Conservation (phyloP, 2,329 filamentous ascomycete species). For the Botrytis paeoniae region DNA sequence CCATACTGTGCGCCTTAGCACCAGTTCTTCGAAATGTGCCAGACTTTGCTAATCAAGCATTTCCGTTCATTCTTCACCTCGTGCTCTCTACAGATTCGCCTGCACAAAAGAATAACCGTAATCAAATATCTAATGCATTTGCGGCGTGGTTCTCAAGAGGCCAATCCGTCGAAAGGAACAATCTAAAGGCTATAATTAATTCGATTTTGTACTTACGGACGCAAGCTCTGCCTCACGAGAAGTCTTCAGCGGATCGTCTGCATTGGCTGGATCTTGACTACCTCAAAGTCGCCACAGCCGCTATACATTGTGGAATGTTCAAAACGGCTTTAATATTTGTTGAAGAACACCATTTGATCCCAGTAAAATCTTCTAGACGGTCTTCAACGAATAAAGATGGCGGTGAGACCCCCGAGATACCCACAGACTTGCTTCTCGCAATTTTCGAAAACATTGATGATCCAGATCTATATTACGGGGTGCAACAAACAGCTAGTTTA, state of each 20-base stretch:
- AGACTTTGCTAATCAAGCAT: constrained; percentile 67
- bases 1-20: constrained; percentile 66
- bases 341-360: constrained; percentile 65
- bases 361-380: constrained; percentile 58
- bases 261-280: constrained; percentile 87
- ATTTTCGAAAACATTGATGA: constrained; percentile 95
- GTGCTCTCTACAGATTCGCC: constrained; percentile 69
- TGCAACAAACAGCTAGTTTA: constrained; percentile 74
- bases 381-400: constrained; percentile 56
- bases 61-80: constrained; percentile 84
- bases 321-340: constrained; percentile 82
- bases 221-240: constrained; percentile 70
- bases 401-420: constrained; percentile 42
- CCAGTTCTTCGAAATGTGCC: constrained; percentile 64
- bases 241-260: constrained; percentile 72
- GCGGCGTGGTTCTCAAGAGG: constrained; percentile 59
- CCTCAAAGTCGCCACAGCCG: constrained; percentile 65
- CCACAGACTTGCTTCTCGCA: constrained; percentile 67
- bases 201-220: constrained; percentile 84
- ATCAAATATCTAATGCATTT: constrained; percentile 62
- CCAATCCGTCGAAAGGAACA: constrained; percentile 50
- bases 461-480: constrained; percentile 91
- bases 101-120: constrained; percentile 56
- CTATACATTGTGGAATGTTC: constrained; percentile 76
- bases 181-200: constrained; percentile 71